phyloP scores from a whole-genome alignment of 345 rosid genomes.

The Syzygium oleosum region DNA sequence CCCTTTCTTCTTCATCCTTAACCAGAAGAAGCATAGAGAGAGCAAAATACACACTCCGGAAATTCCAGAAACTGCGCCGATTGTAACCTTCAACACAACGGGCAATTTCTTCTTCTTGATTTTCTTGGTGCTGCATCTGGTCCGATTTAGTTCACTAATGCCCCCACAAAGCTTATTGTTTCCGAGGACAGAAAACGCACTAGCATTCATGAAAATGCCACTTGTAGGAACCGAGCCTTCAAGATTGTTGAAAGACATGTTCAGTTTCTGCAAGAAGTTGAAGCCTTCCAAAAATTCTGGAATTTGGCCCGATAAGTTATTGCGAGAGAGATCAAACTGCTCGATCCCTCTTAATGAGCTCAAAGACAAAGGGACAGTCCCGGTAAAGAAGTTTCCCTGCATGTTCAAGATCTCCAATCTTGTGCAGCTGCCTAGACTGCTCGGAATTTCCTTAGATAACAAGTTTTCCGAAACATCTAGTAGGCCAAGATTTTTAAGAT shows the following conservation, averaged over 20 bases:
- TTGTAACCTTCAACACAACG: background rate
- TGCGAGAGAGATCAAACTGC: background rate
- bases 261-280: background rate
- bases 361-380: background rate
- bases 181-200: background rate
- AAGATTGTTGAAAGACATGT: background rate
- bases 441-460: background rate
- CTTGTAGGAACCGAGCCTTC: background rate
- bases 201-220: background rate
- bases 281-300: background rate
- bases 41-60: background rate
- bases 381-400: background rate
- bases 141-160: background rate
- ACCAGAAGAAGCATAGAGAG: background rate
- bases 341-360: background rate
- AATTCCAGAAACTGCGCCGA: background rate
- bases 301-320: background rate
- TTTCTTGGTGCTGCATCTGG: background rate
- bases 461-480: background rate
- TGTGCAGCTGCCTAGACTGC: background rate
- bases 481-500: background rate
- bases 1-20: background rate
- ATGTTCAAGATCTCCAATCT: background rate
- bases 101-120: background rate
- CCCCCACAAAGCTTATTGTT: conserved; percentile 1